Conservation (phyloP, 805 yeast genomes). For the Ogataea angusta region DNA sequence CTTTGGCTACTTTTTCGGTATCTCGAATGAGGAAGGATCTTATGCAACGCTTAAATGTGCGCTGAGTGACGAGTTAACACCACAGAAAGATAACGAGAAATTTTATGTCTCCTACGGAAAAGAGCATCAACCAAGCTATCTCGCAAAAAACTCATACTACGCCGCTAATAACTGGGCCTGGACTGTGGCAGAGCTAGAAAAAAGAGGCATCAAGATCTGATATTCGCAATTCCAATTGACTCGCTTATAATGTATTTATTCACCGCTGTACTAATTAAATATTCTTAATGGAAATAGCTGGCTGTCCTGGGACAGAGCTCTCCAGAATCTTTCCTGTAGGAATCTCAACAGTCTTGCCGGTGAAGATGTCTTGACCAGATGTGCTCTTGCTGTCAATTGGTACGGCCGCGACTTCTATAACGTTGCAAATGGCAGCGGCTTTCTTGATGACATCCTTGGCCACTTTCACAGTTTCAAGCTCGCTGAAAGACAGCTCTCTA, state of each 20-base stretch:
- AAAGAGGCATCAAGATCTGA: constrained; percentile 41
- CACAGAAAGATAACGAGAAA: constrained; percentile 63
- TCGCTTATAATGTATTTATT: constrained; percentile 9
- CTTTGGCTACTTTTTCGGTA: constrained; percentile 68
- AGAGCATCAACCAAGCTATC: constrained; percentile 51
- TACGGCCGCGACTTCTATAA: constrained; percentile 58
- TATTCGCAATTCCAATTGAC: constrained; percentile 2
- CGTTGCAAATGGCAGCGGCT: constrained; percentile 58
- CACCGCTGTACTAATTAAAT: constrained; percentile 24
- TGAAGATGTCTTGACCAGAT: constrained; percentile 59
- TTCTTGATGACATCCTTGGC: constrained; percentile 55
- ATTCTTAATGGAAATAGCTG: constrained; percentile 79
- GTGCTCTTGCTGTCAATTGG: constrained; percentile 60
- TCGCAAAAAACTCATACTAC: constrained; percentile 56
- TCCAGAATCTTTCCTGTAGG: constrained; percentile 69
- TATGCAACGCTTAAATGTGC: constrained; percentile 63
- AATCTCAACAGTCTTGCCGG: constrained; percentile 69
- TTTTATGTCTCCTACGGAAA: constrained; percentile 62
- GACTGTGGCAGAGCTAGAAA: constrained; percentile 60
- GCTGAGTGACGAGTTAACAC: constrained; percentile 46
- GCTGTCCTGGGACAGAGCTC: constrained; percentile 87
- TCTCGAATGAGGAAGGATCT: constrained; percentile 68
- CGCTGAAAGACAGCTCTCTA: constrained; percentile 83
- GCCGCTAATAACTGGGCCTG: constrained; percentile 77
- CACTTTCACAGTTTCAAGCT: constrained; percentile 59